Evolutionary conservation across 2,329 filamentous ascomycete genomes (phyloP), one percentile per base, ranked within the genome.

Genomic region (Lecanoromycetidae sp.): DNA sequence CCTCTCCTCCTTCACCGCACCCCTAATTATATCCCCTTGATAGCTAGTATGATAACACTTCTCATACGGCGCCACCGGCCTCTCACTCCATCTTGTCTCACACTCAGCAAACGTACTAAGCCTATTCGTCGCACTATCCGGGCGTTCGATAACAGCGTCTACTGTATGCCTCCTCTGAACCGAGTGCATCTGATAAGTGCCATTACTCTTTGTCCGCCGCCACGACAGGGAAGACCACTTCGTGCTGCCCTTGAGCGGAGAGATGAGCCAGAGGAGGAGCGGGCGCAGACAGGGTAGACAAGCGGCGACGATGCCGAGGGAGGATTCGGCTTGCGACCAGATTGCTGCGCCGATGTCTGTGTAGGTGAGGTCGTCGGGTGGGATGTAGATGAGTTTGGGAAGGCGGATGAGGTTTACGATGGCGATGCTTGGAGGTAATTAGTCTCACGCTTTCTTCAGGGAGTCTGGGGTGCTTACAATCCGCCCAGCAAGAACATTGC

Each of bases 1-100:
- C 49, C 46, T 23, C 34, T 13, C 47, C 47, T 38, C 12, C 49
- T 22, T 17, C 17, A 27, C 9, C 23, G 23, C 13, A 48, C 15
- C n/a, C n/a, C n/a, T n/a, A n/a, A n/a, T n/a, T n/a, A n/a, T n/a
- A n/a, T n/a, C n/a, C n/a, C n/a, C n/a, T n/a, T n/a, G n/a, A n/a
- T n/a, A n/a, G n/a, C n/a, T n/a, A n/a, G n/a, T n/a, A n/a, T n/a
- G n/a, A n/a, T n/a, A n/a, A n/a, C n/a, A n/a, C n/a, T n/a, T n/a
- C n/a, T n/a, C n/a, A n/a, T n/a, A n/a, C n/a, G n/a, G n/a, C n/a
- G n/a, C n/a, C n/a, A n/a, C n/a, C n/a, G n/a, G n/a, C n/a, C n/a
- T n/a, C n/a, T n/a, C n/a, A n/a, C n/a, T n/a, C n/a, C n/a, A n/a
- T n/a, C n/a, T n/a, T n/a, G n/a, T n/a, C n/a, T n/a, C n/a, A n/a